Evolutionary conservation across 1,284 basidiomycete genomes (phyloP), one percentile per base, ranked within the genome.

Genomic region (Leccinum subatratum): DNA sequence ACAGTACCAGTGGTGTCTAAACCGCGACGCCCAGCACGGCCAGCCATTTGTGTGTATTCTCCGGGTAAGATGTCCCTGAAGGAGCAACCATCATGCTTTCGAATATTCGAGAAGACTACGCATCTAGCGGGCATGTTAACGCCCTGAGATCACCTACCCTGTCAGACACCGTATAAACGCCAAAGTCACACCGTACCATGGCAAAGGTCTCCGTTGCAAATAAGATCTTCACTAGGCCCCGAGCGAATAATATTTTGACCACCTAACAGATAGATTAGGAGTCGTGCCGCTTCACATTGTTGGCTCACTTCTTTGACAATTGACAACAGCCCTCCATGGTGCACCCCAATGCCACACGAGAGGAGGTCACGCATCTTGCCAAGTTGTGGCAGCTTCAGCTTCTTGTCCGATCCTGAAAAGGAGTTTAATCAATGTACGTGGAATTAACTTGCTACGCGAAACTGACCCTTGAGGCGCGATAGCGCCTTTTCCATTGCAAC

Each of bases 141-240:
- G 60, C 95, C 95, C 95, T 96, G 70, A 5, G 61, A 39, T 57
- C 51, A 62, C 20, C 34, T 66, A 42, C 64, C 42, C 22, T 56
- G 61, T 67, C 61, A 68, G 64, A 62, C 25, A 60, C 65, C 25
- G 51, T 45, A 64, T 12, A 65, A 45, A 66, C 3, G 25, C 57
- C 37, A 62, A 16, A 45, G 63, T 37, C 37, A 22, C 12, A 51
- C 62, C 83, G 68, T 67, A 94, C 94, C 97, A 99, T 99, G 0
- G 97, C 97, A 77, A 99, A 99, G 0, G 97, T 99, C 79, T 99
- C 97, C 0, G 97, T 99, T 0, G 97, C 97, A 75, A 99, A 99
- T 11, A 99, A 81, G 18, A 98, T 90, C 79, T 99, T 99, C 67
- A 99, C 96, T 48, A 99, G 82, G 25, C 97, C 97, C 42, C 95